Evolutionary conservation across 129 eudicot species (phyloP).

Genomic region (Daucus carota): DH1_v3.0 NC_030383.2:4185501-4186000

Average conservation of each 20-base stretch:
- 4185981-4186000: slow-evolving; percentile 86
- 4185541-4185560: background rate
- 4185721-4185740: slow-evolving; percentile 82
- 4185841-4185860: slow-evolving; percentile 53
- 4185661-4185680: slow-evolving; percentile 72
- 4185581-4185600: background rate
- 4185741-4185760: slow-evolving; percentile 57
- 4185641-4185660: slow-evolving; percentile 35
- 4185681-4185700: slow-evolving; percentile 68
- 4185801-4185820: background rate
- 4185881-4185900: slow-evolving; percentile 49
- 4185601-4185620: background rate
- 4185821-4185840: background rate
- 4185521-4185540: background rate
- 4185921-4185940: slow-evolving; percentile 47
- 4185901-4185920: slow-evolving; percentile 63
- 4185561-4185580: background rate
- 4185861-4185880: slow-evolving; percentile 66
- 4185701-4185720: slow-evolving; percentile 53
- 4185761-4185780: slow-evolving; percentile 61
- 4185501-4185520: background rate
- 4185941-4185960: slow-evolving; percentile 67
- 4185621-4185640: slow-evolving; percentile 5
- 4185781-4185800: slow-evolving; percentile 47
- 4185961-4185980: slow-evolving; percentile 84